A percentile compares a stretch with the other conserved stretches of the same genome.
Evolutionary conservation across 2,329 filamentous ascomycete genomes (phyloP).

Genomic region (Simplicillium sp.): DNA sequence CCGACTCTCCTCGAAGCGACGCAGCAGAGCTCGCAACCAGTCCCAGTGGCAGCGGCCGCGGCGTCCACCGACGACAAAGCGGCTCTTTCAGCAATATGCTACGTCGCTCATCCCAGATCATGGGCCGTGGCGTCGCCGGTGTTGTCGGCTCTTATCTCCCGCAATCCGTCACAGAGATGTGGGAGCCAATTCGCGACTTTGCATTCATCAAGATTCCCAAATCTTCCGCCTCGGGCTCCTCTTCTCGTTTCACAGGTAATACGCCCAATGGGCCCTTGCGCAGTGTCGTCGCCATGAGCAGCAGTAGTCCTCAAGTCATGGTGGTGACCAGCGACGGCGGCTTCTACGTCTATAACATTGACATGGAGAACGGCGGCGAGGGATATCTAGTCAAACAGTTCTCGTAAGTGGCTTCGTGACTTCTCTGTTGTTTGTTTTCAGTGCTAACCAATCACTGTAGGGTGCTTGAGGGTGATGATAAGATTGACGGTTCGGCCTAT

Average conservation of each 20-base stretch:
- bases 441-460: slow-evolving; percentile 17
- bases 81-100: slow-evolving; percentile 85
- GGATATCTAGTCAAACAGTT: slow-evolving; percentile 86
- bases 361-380: slow-evolving; percentile 90
- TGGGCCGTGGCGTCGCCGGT: slow-evolving; percentile 79
- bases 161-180: slow-evolving; percentile 91
- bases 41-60: slow-evolving; percentile 7
- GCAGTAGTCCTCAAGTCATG: slow-evolving; percentile 92
- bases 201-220: slow-evolving; percentile 92
- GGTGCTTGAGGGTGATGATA: slow-evolving; percentile 45
- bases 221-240: slow-evolving; percentile 15
- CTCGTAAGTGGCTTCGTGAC: slow-evolving; percentile 53
- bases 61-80: slow-evolving; percentile 40
- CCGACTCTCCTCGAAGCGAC: slow-evolving; percentile 45
- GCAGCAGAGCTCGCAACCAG: slow-evolving; percentile 26
- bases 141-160: slow-evolving; percentile 89
- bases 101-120: slow-evolving; percentile 81
- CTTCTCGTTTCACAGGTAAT: slow-evolving; percentile 17
- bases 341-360: slow-evolving; percentile 92
- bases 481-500: slow-evolving; percentile 39
- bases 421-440: not conserved
- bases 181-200: slow-evolving; percentile 91
- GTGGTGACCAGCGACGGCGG: slow-evolving; percentile 92
- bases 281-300: slow-evolving; percentile 96
- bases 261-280: slow-evolving; percentile 46